A percentile compares a stretch with the other conserved stretches of the same genome.
phyloP scores from a whole-genome alignment of 108 stramenopile genomes.

The Fistulifera solaris region DNA sequence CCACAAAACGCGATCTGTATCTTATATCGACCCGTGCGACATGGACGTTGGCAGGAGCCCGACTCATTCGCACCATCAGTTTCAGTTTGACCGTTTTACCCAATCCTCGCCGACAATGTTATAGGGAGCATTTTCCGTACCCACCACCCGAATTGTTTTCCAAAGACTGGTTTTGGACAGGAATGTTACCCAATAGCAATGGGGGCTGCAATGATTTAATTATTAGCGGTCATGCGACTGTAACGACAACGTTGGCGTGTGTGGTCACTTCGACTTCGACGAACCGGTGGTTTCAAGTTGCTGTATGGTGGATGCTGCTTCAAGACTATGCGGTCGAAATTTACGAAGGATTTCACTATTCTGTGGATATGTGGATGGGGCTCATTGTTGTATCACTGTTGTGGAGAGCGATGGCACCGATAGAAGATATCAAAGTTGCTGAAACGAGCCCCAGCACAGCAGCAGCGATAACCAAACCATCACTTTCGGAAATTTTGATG shows the following conservation, averaged over 20 bases:
- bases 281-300: slow-evolving; percentile 40
- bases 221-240: slow-evolving; percentile 76
- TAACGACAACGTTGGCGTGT: slow-evolving; percentile 61
- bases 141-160: slow-evolving; percentile 44
- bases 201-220: slow-evolving; percentile 84
- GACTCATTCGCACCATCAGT: slow-evolving; percentile 55
- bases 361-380: slow-evolving; percentile 81
- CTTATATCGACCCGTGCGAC: slow-evolving; percentile 44
- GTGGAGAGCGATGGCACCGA: slow-evolving; percentile 18
- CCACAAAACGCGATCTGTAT: slow-evolving; percentile 38
- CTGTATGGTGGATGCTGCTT: slow-evolving; percentile 57
- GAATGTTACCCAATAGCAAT: slow-evolving; percentile 50
- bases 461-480: neutral
- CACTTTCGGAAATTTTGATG: neutral
- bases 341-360: slow-evolving; percentile 80
- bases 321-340: slow-evolving; percentile 69
- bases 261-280: slow-evolving; percentile 36
- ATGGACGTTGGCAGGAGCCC: slow-evolving; percentile 42
- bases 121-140: slow-evolving; percentile 48
- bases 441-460: neutral
- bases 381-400: slow-evolving; percentile 54
- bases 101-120: slow-evolving; percentile 52
- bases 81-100: slow-evolving; percentile 71
- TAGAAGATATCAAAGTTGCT: neutral
- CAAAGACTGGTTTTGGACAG: slow-evolving; percentile 56